A percentile compares a stretch with the other conserved stretches of the same genome.
These are phyloP conservation scores for Aegilops umbellulata DNA, from an alignment of 176 grass and related monocot species.

Conservation along the genomic window DNA sequence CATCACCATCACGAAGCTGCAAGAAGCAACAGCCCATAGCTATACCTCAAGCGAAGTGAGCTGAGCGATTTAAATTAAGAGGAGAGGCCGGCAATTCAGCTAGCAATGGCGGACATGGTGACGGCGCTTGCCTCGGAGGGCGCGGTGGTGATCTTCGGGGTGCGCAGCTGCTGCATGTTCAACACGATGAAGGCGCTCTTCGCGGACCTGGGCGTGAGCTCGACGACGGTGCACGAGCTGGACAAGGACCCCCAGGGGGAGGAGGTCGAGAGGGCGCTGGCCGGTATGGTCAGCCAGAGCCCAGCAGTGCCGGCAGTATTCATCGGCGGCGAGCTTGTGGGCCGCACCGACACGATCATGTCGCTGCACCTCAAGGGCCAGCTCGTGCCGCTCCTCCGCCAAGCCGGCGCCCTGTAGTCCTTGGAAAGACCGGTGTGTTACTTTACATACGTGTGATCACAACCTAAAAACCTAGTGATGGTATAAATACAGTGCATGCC, in stretches of 20 bases:
- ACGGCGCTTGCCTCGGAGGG: conserved; percentile 30
- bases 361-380: conserved; percentile 49
- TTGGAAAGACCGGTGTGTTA: background rate
- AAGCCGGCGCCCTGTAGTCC: conserved; percentile 52
- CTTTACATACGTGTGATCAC: too few relatives aligned
- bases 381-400: conserved; percentile 49
- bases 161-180: conserved; percentile 61
- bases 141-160: conserved; percentile 59
- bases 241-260: conserved; percentile 45
- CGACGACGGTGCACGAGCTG: conserved; percentile 37
- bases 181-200: conserved; percentile 55
- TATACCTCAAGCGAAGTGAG: background rate
- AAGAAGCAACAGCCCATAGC: background rate
- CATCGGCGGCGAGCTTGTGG: conserved; percentile 59
- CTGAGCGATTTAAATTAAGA: background rate
- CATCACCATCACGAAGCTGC: background rate
- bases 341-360: conserved; percentile 57
- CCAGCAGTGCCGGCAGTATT: conserved; percentile 51
- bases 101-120: conserved; percentile 44
- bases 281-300: conserved; percentile 39
- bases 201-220: conserved; percentile 38
- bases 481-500: too few relatives aligned
- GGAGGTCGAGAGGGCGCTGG: conserved; percentile 44
- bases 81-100: too few relatives aligned
- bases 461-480: too few relatives aligned